phyloP scores from a whole-genome alignment of 2,329 filamentous ascomycete genomes.

The Stachybotrys echinatus region DNA sequence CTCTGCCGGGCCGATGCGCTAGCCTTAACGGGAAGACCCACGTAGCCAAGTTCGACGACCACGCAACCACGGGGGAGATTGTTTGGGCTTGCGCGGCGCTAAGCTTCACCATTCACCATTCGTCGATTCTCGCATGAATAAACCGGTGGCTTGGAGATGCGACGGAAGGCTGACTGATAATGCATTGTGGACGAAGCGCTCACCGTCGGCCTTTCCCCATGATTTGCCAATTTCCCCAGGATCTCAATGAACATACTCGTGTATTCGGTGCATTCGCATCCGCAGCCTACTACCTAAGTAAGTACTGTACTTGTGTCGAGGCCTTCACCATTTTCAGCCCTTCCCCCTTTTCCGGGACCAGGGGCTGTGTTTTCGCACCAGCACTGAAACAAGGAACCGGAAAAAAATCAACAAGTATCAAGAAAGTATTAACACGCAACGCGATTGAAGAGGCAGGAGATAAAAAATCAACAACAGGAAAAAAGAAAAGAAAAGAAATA shows the following conservation, averaged over 20 bases:
- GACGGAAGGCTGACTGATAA: too few relatives aligned
- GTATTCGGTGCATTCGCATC: background rate
- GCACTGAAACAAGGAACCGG: background rate
- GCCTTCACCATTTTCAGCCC: background rate
- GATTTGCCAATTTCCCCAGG: too few relatives aligned
- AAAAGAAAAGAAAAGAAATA: background rate
- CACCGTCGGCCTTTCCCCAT: too few relatives aligned
- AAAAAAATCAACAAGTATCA: background rate
- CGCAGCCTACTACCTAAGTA: background rate
- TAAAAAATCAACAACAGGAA: too few relatives aligned
- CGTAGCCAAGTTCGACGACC: slow-evolving; percentile 1
- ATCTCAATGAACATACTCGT: background rate
- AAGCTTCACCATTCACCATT: background rate
- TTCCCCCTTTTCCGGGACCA: background rate
- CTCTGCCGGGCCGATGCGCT: background rate
- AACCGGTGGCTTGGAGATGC: background rate
- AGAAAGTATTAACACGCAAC: background rate
- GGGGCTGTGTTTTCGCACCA: background rate
- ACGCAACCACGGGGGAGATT: too few relatives aligned
- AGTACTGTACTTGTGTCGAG: background rate
- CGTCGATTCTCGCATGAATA: background rate
- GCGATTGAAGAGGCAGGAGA: background rate
- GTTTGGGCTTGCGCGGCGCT: too few relatives aligned
- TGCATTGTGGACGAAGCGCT: too few relatives aligned
- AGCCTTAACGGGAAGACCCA: background rate